phyloP scores from a whole-genome alignment of 148 eudicot genomes.

The Gaultheria prostrata region DNA sequence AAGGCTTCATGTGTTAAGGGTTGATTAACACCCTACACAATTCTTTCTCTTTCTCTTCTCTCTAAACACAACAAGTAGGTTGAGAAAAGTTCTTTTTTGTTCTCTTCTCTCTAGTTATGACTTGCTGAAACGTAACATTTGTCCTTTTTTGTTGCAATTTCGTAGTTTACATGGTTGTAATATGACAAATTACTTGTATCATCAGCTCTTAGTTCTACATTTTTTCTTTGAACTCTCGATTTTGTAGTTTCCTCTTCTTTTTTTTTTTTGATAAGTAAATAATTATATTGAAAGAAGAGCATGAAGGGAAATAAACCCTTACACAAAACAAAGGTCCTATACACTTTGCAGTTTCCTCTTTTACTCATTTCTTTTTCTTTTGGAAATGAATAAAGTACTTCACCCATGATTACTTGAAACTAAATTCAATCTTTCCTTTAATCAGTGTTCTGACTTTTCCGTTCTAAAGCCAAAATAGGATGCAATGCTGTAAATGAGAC shows the following conservation, averaged over 20 bases:
- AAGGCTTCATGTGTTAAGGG: too few species aligned
- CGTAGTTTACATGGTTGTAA: background rate
- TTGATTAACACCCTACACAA: too few species aligned
- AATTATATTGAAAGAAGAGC: too few species aligned
- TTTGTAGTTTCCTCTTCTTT: background rate
- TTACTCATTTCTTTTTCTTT: background rate
- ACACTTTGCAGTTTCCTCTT: background rate
- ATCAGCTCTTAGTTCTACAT: conserved; percentile 1
- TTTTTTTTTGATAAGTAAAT: too few species aligned
- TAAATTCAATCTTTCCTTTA: background rate
- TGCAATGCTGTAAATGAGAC: background rate
- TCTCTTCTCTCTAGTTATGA: too few species aligned
- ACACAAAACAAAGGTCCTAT: too few species aligned
- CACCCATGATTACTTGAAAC: background rate
- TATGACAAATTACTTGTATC: background rate
- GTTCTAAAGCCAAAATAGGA: background rate
- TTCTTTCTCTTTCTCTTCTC: too few species aligned
- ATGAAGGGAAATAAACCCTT: too few species aligned
- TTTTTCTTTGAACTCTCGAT: background rate
- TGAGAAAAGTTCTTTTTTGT: background rate
- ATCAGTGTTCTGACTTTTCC: background rate
- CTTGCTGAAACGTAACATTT: background rate
- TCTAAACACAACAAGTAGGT: too few species aligned
- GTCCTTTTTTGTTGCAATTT: background rate
- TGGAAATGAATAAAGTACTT: background rate